These are phyloP conservation scores for Suillus plorans DNA, from an alignment of 768 basidiomycete genomes.

Conservation along the genomic window DNA sequence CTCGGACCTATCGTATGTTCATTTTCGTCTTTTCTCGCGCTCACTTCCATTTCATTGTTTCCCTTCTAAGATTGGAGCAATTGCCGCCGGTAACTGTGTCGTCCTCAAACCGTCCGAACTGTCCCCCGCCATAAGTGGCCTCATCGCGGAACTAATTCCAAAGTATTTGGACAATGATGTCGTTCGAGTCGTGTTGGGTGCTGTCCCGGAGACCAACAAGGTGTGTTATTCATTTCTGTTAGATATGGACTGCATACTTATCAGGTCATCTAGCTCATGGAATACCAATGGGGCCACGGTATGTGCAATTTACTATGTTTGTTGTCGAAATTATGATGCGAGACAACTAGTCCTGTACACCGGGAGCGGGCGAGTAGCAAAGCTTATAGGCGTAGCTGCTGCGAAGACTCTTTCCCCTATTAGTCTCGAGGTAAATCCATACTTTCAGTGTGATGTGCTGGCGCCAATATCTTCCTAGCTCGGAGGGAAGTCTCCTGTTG, in stretches of 20 bases:
- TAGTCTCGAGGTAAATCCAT: constrained; percentile 46
- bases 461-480: constrained; percentile 36
- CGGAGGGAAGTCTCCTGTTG: constrained; percentile 73
- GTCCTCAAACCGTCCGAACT: constrained; percentile 79
- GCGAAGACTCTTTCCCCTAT: constrained; percentile 76
- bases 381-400: constrained; percentile 69
- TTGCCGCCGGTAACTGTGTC: constrained; percentile 76
- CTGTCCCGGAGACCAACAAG: constrained; percentile 60
- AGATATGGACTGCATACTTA: background rate
- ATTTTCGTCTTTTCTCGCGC: background rate
- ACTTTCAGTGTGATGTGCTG: background rate
- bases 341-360: constrained; percentile 49
- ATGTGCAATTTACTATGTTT: constrained; percentile 6
- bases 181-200: constrained; percentile 70
- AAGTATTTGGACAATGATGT: constrained; percentile 74
- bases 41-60: background rate
- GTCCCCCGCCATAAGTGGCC: constrained; percentile 49
- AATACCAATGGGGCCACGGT: constrained; percentile 69
- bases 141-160: constrained; percentile 66
- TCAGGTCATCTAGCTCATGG: constrained; percentile 51
- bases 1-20: constrained; percentile 56
- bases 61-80: constrained; percentile 54
- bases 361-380: constrained; percentile 59
- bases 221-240: constrained; percentile 21
- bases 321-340: background rate